phyloP scores from a whole-genome alignment of 495 filamentous ascomycete genomes.

The Aspergillus funiculosus region DNA sequence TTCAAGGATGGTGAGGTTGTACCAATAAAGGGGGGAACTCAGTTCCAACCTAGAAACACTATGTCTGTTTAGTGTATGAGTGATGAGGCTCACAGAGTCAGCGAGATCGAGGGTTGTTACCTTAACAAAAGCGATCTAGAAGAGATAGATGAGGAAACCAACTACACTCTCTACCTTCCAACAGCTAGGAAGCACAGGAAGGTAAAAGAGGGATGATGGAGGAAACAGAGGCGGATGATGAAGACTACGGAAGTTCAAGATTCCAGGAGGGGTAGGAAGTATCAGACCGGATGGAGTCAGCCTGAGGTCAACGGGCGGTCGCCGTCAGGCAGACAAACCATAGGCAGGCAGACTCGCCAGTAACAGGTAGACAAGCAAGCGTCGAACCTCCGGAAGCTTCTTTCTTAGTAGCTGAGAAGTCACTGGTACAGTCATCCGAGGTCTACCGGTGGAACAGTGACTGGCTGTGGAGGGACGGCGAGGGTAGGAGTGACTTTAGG shows the following conservation, averaged over 20 bases:
- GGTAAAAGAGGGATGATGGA: background rate
- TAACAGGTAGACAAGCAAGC: background rate
- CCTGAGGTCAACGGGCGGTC: constrained; percentile 18
- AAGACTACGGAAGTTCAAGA: background rate
- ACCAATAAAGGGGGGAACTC: background rate
- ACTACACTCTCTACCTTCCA: too few species aligned
- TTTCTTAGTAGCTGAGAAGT: background rate
- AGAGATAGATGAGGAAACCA: too few species aligned
- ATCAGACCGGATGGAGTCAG: constrained; percentile 16
- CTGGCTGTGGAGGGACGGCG: too few species aligned
- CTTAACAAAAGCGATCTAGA: too few species aligned
- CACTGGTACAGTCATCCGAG: too few species aligned
- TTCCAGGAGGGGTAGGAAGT: constrained; percentile 25
- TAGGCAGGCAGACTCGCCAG: background rate
- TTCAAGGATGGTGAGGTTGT: background rate
- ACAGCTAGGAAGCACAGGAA: too few species aligned
- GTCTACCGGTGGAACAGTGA: too few species aligned
- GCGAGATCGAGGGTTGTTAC: too few species aligned
- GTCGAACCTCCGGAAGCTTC: background rate
- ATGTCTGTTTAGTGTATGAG: too few species aligned
- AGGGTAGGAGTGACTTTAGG: too few species aligned
- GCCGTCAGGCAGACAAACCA: constrained; percentile 21
- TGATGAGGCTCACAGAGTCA: too few species aligned
- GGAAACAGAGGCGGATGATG: background rate
- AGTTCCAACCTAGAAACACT: background rate